Percentiles rank a stretch among this genome's conserved stretches.
Evolutionary conservation across 192 early-diverging fungal genomes (phyloP).

Genomic region (Coemansia sp.): DNA sequence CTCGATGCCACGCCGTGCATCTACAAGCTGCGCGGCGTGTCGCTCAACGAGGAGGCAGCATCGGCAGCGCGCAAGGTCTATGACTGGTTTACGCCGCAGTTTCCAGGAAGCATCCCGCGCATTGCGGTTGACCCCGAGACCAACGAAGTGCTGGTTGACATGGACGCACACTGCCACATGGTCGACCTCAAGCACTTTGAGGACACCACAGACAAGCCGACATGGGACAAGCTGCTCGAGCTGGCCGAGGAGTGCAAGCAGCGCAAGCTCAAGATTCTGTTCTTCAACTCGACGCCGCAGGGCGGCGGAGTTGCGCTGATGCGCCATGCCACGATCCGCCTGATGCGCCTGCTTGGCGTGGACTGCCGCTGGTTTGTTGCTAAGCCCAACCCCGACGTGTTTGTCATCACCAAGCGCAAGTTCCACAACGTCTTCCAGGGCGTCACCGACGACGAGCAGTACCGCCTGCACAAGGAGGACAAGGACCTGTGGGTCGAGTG

Average conservation of each 20-base stretch:
- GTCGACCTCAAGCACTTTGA: slow-evolving; percentile 65
- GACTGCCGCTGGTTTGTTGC: slow-evolving; percentile 76
- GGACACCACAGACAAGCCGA: slow-evolving; percentile 59
- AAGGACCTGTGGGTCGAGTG: slow-evolving; percentile 61
- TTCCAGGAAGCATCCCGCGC: slow-evolving; percentile 72
- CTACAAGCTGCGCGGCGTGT: slow-evolving; percentile 61
- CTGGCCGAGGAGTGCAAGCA: slow-evolving; percentile 57
- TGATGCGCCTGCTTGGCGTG: slow-evolving; percentile 64
- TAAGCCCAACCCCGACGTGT: slow-evolving; percentile 80
- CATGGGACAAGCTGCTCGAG: slow-evolving; percentile 64
- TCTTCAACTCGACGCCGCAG: slow-evolving; percentile 82
- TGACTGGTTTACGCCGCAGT: slow-evolving; percentile 68
- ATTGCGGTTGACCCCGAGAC: slow-evolving; percentile 60
- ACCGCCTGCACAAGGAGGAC: slow-evolving; percentile 55
- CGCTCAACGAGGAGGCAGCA: slow-evolving; percentile 67
- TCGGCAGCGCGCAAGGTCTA: slow-evolving; percentile 73
- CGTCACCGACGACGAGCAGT: slow-evolving; percentile 61
- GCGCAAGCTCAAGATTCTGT: slow-evolving; percentile 62
- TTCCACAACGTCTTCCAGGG: slow-evolving; percentile 89
- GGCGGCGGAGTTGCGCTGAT: slow-evolving; percentile 88
- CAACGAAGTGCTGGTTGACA: slow-evolving; percentile 73
- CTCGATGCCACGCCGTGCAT: slow-evolving; percentile 73
- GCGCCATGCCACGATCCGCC: slow-evolving; percentile 77
- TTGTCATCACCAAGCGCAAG: slow-evolving; percentile 85
- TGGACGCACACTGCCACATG: slow-evolving; percentile 69